These are phyloP conservation scores for Claviceps arundinis DNA, from an alignment of 2,329 filamentous ascomycete species.

Conservation along the genomic window DNA sequence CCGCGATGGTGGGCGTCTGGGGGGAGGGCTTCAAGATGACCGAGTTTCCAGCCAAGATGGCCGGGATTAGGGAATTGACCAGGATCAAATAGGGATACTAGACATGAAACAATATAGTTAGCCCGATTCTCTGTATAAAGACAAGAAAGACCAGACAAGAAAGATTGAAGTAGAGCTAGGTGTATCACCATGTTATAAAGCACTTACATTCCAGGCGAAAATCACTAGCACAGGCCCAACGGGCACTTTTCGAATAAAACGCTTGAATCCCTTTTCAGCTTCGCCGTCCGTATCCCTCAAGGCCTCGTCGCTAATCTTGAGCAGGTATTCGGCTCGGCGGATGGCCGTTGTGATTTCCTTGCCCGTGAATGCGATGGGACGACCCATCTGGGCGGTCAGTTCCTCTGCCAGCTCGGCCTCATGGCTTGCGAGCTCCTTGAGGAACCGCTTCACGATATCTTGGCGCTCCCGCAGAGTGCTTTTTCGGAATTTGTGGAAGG, in stretches of 20 bases:
- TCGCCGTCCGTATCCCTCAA: slow-evolving; percentile 74
- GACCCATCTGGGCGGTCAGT: slow-evolving; percentile 87
- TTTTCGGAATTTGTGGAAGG: slow-evolving; percentile 65
- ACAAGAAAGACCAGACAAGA: not conserved
- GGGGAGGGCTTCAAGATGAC: slow-evolving; percentile 92
- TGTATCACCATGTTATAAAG: not conserved
- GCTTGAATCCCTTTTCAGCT: slow-evolving; percentile 73
- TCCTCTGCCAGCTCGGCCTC: slow-evolving; percentile 74
- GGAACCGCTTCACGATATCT: slow-evolving; percentile 65
- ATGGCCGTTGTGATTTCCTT: slow-evolving; percentile 78
- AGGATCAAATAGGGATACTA: slow-evolving; percentile 92
- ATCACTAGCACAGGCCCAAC: slow-evolving; percentile 79
- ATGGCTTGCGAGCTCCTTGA: slow-evolving; percentile 55
- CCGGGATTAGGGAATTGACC: slow-evolving; percentile 83
- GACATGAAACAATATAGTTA: slow-evolving; percentile 1
- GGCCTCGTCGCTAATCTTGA: slow-evolving; percentile 68
- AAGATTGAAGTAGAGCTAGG: not conserved
- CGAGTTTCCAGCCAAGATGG: slow-evolving; percentile 78
- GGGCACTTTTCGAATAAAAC: slow-evolving; percentile 79
- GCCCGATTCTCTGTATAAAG: not conserved
- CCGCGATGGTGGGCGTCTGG: slow-evolving; percentile 83
- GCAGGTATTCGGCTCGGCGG: slow-evolving; percentile 71
- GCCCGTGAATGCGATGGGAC: slow-evolving; percentile 75
- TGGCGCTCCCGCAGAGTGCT: slow-evolving; percentile 65
- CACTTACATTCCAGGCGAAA: slow-evolving; percentile 87